Evolutionary conservation across 495 filamentous ascomycete species (phyloP).

Genomic region (Hypoxylon trugodes): DNA sequence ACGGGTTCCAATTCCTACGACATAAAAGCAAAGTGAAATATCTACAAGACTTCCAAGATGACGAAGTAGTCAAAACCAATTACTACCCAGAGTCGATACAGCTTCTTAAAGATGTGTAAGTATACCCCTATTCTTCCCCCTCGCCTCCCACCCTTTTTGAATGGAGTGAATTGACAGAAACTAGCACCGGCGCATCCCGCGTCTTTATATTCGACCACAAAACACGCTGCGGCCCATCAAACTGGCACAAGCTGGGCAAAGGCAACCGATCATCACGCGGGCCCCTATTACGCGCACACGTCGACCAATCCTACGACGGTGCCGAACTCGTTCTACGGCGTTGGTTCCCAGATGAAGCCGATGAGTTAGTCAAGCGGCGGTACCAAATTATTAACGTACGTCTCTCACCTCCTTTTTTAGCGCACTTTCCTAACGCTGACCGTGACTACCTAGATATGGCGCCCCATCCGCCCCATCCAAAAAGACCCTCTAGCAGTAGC

Average conservation of each 20-base stretch:
- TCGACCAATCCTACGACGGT: constrained; percentile 74
- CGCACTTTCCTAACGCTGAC: background rate
- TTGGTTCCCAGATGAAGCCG: constrained; percentile 65
- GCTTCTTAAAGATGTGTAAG: constrained; percentile 68
- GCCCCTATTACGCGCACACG: constrained; percentile 71
- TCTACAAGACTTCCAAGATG: constrained; percentile 67
- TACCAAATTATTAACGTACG: constrained; percentile 75
- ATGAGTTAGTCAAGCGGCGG: constrained; percentile 64
- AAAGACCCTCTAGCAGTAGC: constrained; percentile 70
- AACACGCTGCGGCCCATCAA: constrained; percentile 64
- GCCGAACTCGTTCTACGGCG: constrained; percentile 63
- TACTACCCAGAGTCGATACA: constrained; percentile 72
- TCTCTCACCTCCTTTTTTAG: background rate
- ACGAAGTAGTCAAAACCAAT: constrained; percentile 62
- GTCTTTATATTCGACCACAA: constrained; percentile 80
- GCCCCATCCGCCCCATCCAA: constrained; percentile 67
- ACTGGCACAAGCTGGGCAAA: constrained; percentile 48
- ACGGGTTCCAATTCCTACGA: constrained; percentile 51
- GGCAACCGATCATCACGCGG: constrained; percentile 58
- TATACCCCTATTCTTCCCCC: constrained; percentile 33
- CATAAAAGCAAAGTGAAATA: constrained; percentile 44
- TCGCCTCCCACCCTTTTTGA: too few relatives aligned
- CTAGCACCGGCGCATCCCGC: constrained; percentile 67
- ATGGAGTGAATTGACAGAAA: constrained; percentile 31
- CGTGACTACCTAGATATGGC: constrained; percentile 59